phyloP scores from a whole-genome alignment of 306 rosid species.

The Quercus glauca region DNA sequence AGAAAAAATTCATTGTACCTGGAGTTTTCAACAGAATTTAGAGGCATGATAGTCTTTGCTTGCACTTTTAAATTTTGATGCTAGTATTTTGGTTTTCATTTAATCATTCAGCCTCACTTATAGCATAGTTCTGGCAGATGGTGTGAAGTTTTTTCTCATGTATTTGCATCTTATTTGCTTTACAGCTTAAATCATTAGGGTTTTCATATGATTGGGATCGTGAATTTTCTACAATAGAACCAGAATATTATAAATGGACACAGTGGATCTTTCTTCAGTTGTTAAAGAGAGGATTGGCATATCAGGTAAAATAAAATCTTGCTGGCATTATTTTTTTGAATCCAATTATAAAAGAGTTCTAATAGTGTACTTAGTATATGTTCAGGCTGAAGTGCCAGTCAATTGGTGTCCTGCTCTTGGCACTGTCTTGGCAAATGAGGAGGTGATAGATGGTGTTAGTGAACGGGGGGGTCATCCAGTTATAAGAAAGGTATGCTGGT shows the following conservation, averaged over 20 bases:
- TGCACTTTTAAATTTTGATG: background rate
- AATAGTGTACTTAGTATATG: slow-evolving; percentile 16
- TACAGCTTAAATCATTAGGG: slow-evolving; percentile 92
- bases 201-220: slow-evolving; percentile 99
- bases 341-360: slow-evolving; percentile 8
- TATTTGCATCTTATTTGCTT: slow-evolving; percentile 24
- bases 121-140: slow-evolving; percentile 14
- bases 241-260: slow-evolving; percentile 94
- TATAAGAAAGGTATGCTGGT: slow-evolving; percentile 63
- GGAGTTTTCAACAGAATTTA: background rate
- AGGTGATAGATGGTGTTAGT: slow-evolving; percentile 94
- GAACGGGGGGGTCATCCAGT: slow-evolving; percentile 98
- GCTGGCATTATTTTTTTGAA: slow-evolving; percentile 11
- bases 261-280: slow-evolving; percentile 98
- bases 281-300: slow-evolving; percentile 87
- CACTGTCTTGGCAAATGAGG: slow-evolving; percentile 98
- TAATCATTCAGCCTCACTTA: background rate
- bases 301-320: slow-evolving; percentile 62
- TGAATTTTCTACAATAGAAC: slow-evolving; percentile 90
- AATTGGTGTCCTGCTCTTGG: slow-evolving; percentile 99
- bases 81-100: background rate
- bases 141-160: slow-evolving; percentile 18
- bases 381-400: slow-evolving; percentile 97
- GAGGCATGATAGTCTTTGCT: background rate
- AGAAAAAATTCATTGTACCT: background rate